Base-by-base conservation (phyloP, 2,329 filamentous ascomycete species). In the Penicillium sp. region DNA sequence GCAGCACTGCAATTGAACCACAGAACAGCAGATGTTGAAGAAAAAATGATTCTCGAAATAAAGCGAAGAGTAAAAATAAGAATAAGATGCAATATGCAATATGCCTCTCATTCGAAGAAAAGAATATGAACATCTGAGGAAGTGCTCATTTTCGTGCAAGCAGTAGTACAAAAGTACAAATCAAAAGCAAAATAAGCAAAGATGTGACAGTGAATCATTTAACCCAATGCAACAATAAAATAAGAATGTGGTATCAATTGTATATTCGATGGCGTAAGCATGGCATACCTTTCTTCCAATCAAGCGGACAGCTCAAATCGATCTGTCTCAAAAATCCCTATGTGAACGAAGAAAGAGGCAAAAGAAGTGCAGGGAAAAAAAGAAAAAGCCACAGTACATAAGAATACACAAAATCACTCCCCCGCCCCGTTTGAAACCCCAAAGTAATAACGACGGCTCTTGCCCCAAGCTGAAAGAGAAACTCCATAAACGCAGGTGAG, bases 261-360 rank as follows among this genome's bases (percentile, higher is more conserved):
- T 52, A 53, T 52, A 52, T 43, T 46, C 30, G 30, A 53, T 28
- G 21, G 18, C 23, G 38, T 52, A 59, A 60, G 56, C 42, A 53
- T 38, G n/a, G 5, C 42, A 43, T 43, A 30, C 8, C 26, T 47
- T 26, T 46, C 26, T 23, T 23, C 30, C 26, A 26, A 47, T 38
- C 20, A 53, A 47, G 11, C n/a, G 33, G 23, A 11, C 38, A 5
- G 30, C 8, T 16, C 30, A 35, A 16, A 1, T 35, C 5, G 30
- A 16, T 2, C n/a, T 8, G 9, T 43, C 20, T 43, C 40, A 43
- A 43, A 47, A 24, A 42, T 8, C 38, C 42, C 26, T 24, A 53
- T 35, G 20, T 53, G 33, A 64, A 63, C 60, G 62, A 61, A 65
- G n/a, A n/a, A n/a, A n/a, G n/a, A 66, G 62, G 65, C 62, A 59